These are phyloP conservation scores for Raffaelea arxii DNA, from an alignment of 2,329 filamentous ascomycete species.

Conservation along the genomic window DNA sequence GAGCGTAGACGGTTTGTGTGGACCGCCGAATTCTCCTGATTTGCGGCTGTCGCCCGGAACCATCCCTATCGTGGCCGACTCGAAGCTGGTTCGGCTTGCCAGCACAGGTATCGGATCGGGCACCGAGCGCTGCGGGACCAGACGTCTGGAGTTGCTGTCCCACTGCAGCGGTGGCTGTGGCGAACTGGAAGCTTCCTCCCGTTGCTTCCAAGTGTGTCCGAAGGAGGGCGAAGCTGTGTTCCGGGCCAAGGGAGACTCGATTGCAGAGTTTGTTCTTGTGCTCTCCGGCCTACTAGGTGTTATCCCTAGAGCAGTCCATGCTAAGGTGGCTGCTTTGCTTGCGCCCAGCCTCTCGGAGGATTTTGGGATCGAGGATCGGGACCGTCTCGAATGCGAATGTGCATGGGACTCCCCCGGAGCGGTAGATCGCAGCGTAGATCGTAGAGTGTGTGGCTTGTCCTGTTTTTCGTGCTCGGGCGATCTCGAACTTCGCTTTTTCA, in stretches of 20 bases:
- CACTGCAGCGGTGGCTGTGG: slow-evolving; percentile 31
- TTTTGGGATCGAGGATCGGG: slow-evolving; percentile 30
- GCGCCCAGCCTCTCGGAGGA: slow-evolving; percentile 41
- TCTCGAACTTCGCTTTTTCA: slow-evolving; percentile 18
- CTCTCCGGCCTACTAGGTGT: slow-evolving; percentile 7
- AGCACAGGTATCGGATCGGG: slow-evolving; percentile 23
- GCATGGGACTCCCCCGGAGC: slow-evolving; percentile 31
- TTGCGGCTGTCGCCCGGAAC: slow-evolving; percentile 21
- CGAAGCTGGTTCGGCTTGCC: slow-evolving; percentile 17
- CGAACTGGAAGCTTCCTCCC: slow-evolving; percentile 16
- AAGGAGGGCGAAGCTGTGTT: no score
- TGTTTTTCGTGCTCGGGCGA: slow-evolving; percentile 48
- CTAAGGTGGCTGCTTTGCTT: slow-evolving; percentile 54
- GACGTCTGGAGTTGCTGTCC: slow-evolving; percentile 45
- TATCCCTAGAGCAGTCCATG: slow-evolving; percentile 43
- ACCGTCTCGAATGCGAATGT: slow-evolving; percentile 22
- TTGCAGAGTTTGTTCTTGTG: slow-evolving; percentile 1
- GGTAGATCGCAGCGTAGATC: slow-evolving; percentile 47
- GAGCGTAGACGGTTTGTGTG: slow-evolving; percentile 26
- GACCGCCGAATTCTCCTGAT: slow-evolving; percentile 27
- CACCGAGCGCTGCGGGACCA: slow-evolving; percentile 25
- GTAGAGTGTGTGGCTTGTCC: slow-evolving; percentile 48
- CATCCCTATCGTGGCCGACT: slow-evolving; percentile 12
- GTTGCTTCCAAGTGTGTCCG: slow-evolving; percentile 4
- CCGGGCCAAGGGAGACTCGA: not conserved